Conservation (phyloP, 2,329 filamentous ascomycete genomes). For the Thermomyces lanuginosus region DNA sequence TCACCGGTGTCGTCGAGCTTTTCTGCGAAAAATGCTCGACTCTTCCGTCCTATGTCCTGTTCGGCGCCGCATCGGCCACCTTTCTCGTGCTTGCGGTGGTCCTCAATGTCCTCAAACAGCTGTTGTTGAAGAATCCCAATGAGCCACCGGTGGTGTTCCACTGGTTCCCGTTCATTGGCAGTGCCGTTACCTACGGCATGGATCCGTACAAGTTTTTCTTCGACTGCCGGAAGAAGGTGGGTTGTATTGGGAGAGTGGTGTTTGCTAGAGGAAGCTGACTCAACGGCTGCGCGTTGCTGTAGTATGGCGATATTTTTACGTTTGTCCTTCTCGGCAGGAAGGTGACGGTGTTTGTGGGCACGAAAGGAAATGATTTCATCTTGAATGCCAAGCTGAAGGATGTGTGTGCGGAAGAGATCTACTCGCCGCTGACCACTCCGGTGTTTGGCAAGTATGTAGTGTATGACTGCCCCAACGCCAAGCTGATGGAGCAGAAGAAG, state of each 20-base stretch:
- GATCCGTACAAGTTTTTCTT: slow-evolving; percentile 53
- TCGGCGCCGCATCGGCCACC: slow-evolving; percentile 28
- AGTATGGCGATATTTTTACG: slow-evolving; percentile 84
- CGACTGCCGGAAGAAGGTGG: slow-evolving; percentile 54
- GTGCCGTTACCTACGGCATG: slow-evolving; percentile 86
- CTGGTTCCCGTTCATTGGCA: slow-evolving; percentile 60
- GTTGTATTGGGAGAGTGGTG: slow-evolving; percentile 6
- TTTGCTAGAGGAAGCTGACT: not conserved
- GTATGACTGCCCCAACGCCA: slow-evolving; percentile 80
- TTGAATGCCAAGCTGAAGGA: slow-evolving; percentile 84
- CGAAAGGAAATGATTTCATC: slow-evolving; percentile 78
- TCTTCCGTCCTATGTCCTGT: slow-evolving; percentile 31
- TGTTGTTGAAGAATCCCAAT: slow-evolving; percentile 66
- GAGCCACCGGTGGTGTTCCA: slow-evolving; percentile 55
- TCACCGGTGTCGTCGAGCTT: slow-evolving; percentile 31
- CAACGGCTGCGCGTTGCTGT: not conserved
- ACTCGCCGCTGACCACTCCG: slow-evolving; percentile 54
- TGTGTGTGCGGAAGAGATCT: slow-evolving; percentile 80
- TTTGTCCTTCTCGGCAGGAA: slow-evolving; percentile 77
- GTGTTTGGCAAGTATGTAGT: slow-evolving; percentile 74
- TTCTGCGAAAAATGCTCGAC: slow-evolving; percentile 31
- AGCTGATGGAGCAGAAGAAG: slow-evolving; percentile 94
- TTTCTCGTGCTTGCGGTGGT: slow-evolving; percentile 44
- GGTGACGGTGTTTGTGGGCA: slow-evolving; percentile 71
- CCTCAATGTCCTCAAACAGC: slow-evolving; percentile 64